Evolutionary conservation across 2,329 filamentous ascomycete genomes (phyloP).

Genomic region (Dothideomycetidae sp.): DNA sequence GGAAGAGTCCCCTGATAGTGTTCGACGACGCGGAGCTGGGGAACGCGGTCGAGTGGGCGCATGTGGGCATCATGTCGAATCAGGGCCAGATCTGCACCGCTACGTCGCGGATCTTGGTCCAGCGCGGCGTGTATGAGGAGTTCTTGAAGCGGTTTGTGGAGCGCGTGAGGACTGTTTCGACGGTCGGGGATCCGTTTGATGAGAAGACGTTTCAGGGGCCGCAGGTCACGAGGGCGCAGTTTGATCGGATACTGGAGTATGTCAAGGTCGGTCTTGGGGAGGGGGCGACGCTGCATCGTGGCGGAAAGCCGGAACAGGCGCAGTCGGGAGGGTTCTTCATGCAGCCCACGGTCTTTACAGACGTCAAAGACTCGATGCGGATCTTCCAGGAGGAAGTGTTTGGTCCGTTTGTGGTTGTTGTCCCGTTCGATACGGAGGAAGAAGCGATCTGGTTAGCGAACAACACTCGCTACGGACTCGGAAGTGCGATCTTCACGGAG

Average conservation of each 20-base stretch:
- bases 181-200: conserved; percentile 57
- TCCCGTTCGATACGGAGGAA: conserved; percentile 42
- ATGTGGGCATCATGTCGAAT: conserved; percentile 45
- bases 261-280: conserved; percentile 57
- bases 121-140: conserved; percentile 43
- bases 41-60: conserved; percentile 52
- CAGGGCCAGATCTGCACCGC: conserved; percentile 47
- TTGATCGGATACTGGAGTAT: conserved; percentile 55
- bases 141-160: conserved; percentile 51
- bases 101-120: conserved; percentile 43
- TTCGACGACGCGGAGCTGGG: conserved; percentile 46
- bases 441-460: conserved; percentile 42
- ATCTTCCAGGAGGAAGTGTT: conserved; percentile 50
- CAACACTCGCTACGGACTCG: conserved; percentile 47
- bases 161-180: conserved; percentile 43
- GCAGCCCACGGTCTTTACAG: conserved; percentile 43
- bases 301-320: conserved; percentile 45
- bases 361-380: conserved; percentile 42
- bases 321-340: conserved; percentile 52
- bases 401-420: conserved; percentile 47
- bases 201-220: conserved; percentile 60
- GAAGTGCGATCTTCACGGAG: conserved; percentile 46
- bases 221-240: conserved; percentile 56
- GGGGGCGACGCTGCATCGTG: conserved; percentile 51
- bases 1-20: conserved; percentile 43